Percentiles rank a stretch among this genome's conserved stretches.
Evolutionary conservation across 1,284 basidiomycete genomes (phyloP).

Genomic region (Hemileia vastatrix): DNA sequence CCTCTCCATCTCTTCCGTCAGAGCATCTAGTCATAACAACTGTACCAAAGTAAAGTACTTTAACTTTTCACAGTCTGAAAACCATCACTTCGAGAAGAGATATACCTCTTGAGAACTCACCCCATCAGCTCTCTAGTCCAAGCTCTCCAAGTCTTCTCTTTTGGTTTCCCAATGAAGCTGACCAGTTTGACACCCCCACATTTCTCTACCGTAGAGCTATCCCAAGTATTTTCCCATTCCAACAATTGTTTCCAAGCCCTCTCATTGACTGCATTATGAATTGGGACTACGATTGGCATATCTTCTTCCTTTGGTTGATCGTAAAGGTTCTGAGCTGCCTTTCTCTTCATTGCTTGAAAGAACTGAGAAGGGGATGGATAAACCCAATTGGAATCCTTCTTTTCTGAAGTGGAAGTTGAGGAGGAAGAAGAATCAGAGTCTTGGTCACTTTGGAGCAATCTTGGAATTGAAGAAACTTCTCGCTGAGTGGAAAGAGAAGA

Average conservation of each 20-base stretch:
- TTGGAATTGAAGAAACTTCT: slow-evolving; percentile 39
- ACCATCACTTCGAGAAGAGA: too few relatives aligned
- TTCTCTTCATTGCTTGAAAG: slow-evolving; percentile 87
- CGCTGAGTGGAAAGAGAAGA: slow-evolving; percentile 31
- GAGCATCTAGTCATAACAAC: too few relatives aligned
- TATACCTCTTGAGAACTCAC: too few relatives aligned
- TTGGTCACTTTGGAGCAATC: slow-evolving; percentile 25
- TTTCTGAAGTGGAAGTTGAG: too few relatives aligned
- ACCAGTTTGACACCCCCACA: too few relatives aligned
- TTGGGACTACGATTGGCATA: slow-evolving; percentile 93
- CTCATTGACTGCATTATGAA: slow-evolving; percentile 99
- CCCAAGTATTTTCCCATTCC: slow-evolving; percentile 61
- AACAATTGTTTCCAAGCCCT: slow-evolving; percentile 84
- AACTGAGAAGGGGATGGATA: slow-evolving; percentile 99
- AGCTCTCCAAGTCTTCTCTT: slow-evolving; percentile 67
- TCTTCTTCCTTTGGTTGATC: slow-evolving; percentile 56
- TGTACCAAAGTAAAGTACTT: too few relatives aligned
- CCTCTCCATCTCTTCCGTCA: too few relatives aligned
- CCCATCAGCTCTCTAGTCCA: too few relatives aligned
- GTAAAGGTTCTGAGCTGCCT: slow-evolving; percentile 64
- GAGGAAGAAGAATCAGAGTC: not conserved
- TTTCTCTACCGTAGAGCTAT: too few relatives aligned
- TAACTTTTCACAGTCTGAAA: too few relatives aligned
- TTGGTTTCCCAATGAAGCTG: slow-evolving; percentile 58
- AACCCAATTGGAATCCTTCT: slow-evolving; percentile 60